Evolutionary conservation across 2,329 filamentous ascomycete genomes (phyloP), one percentile per base, ranked within the genome.

Genomic region (Emericellopsis cladophorae): DNA sequence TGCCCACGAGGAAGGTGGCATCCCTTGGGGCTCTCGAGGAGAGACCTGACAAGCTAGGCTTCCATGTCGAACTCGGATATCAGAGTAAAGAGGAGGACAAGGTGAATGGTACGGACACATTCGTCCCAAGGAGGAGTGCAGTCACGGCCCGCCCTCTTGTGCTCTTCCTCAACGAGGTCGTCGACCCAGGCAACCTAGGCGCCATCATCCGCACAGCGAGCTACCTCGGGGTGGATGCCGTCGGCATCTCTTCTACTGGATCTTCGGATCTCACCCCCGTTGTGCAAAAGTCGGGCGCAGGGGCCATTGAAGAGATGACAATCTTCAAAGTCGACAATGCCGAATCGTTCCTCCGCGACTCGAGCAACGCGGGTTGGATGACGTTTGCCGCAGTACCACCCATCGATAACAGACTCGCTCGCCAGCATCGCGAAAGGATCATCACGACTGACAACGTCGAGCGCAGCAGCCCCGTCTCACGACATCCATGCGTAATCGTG

Each of bases 121-220:
- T 85, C 46, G 43, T 62, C 21, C 44, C 44, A 15, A 54, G 58
- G 5, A 48, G 51, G 12, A 56, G 48, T 44, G 48, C 51, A 23
- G 44, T 54, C 12, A 53, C 53, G 11, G 68, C 64, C 42, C 74
- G 80, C 39, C 86, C 86, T 0, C 68, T 93, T 24, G 67, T 93
- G 8, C 64, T 93, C 2, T 63, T 90, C 26, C 66, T 92, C 2
- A 81, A 92, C 49, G 75, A 81, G 41, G 79, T 93, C 31, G 64
- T 87, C 9, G 90, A 98, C 53, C 84, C 88, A 1, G 88, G 86
- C 22, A 98, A 98, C 54, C 66, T 96, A 1, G 92, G 92, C 34
- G 87, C 81, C 18, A 90, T 96, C 44, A 70, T 96, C 35, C 83
- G 92, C 31, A 86, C 86, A 6, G 87, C 88, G 3, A 83, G 86